phyloP scores from a whole-genome alignment of 2,329 filamentous ascomycete genomes.

The Pseudogymnoascus sp. region DNA sequence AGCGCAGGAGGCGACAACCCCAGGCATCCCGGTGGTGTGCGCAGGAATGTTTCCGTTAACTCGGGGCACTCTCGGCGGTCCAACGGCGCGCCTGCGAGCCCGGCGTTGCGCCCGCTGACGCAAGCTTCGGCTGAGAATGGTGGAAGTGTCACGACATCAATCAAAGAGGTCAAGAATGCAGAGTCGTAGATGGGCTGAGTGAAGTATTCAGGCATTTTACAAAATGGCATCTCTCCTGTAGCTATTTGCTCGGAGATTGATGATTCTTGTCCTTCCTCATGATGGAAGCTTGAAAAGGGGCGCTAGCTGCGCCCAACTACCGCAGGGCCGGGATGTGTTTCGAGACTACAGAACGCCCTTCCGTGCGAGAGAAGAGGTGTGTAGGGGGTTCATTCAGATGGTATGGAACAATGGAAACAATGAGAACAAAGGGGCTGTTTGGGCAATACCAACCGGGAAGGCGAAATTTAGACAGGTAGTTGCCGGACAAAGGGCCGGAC shows the following conservation, averaged over 20 bases:
- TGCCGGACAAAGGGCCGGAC: not conserved
- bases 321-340: not conserved
- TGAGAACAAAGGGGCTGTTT: not conserved
- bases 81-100: conserved; percentile 61
- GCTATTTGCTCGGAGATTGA: not conserved
- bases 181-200: not conserved
- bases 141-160: not conserved
- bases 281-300: not conserved
- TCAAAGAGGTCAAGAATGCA: conserved; percentile 62
- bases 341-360: not conserved
- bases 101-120: conserved; percentile 45
- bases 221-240: not conserved
- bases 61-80: conserved; percentile 79
- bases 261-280: not conserved
- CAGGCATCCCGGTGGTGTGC: conserved; percentile 67
- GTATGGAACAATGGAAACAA: not conserved
- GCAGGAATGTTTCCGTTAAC: conserved; percentile 85
- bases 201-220: not conserved
- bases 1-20: conserved; percentile 85
- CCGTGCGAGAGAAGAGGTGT: not conserved
- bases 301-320: not conserved
- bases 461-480: not conserved
- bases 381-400: not conserved
- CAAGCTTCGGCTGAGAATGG: conserved; percentile 45
- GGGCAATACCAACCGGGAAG: not conserved